Base-by-base conservation (phyloP, 2,329 filamentous ascomycete genomes). In the Aureobasidium mangrovei region DNA sequence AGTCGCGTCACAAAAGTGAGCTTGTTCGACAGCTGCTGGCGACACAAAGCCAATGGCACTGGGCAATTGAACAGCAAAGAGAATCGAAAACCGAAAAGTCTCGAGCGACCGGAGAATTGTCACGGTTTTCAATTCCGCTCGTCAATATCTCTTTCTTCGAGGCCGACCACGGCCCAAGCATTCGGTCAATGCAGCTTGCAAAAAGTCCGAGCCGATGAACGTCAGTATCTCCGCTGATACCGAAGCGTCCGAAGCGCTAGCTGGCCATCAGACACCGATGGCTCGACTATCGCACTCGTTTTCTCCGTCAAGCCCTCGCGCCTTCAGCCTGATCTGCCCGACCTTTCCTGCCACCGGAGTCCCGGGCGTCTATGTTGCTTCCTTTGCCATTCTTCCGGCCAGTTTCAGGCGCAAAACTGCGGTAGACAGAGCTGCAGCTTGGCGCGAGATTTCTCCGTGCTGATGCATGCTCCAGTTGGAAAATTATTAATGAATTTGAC, bases 171-270 rank as follows among this genome's bases (percentile, higher is more conserved):
- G 46, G 45, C 35, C 24, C 31, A 9, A 39, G 26, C 45, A 47
- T 33, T 49, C 46, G 36, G 46, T 40, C 46, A 49, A 49, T 49
- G 46, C 46, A 49, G 32, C 46, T 31, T 28, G 31, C 46, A 27
- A 49, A 49, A 49, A 39, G 46, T 49, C 46, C 46, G 46, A 49
- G 28, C 46, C 45, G 29, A 32, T 47, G 45, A 2, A 33, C 45
- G 33, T 47, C 45, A 47, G 45, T 49, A 49, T 49, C 46, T 49
- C 46, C 46, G 46, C 35, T 49, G 46, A 39, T 49, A 36, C 46
- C 46, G 46, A 40, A 49, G 10, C 36, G 46, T 32, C 46, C 35
- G 24, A 42, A 49, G 39, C 47, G 47, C 46, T 39, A 49, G 46
- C 35, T 48, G 35, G 45, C 27, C 12, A n/a, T 35, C 8, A 48